A percentile compares a stretch with the other conserved stretches of the same genome.
phyloP scores from a whole-genome alignment of 2,329 filamentous ascomycete species.

The Aureobasidium lini region DNA sequence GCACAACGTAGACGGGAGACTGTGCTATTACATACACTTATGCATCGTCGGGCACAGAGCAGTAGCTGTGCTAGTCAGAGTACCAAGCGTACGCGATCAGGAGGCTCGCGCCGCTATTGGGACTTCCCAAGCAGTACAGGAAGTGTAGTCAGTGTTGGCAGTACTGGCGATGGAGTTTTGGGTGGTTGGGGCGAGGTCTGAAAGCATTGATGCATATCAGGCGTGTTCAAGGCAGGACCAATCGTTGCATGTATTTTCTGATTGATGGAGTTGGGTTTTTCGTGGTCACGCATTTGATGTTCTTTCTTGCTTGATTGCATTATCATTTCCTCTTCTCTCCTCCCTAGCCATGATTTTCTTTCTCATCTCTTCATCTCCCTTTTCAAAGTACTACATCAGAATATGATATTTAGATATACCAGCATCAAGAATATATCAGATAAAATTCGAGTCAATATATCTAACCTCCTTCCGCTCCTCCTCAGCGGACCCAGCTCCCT shows the following conservation, averaged over 20 bases:
- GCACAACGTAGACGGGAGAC: constrained; percentile 21
- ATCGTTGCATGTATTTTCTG: neutral
- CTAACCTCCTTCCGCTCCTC: neutral
- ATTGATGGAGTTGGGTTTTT: neutral
- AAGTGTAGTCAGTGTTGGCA: constrained; percentile 31
- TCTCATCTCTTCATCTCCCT: neutral
- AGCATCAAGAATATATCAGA: neutral
- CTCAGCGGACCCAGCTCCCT: neutral
- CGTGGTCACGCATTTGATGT: neutral
- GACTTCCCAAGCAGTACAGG: constrained; percentile 67
- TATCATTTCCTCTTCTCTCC: neutral
- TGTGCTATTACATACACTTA: constrained; percentile 29
- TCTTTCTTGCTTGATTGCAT: neutral
- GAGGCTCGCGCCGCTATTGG: constrained; percentile 82
- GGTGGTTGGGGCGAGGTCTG: constrained; percentile 71
- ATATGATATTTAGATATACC: neutral
- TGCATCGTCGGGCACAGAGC: constrained; percentile 25
- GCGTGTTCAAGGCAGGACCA: neutral
- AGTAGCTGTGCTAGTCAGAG: constrained; percentile 84
- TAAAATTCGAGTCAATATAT: neutral
- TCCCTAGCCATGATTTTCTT: neutral
- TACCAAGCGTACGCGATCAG: constrained; percentile 60
- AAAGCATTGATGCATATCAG: neutral
- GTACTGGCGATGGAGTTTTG: constrained; percentile 58
- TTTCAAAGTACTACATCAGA: neutral